Base-by-base conservation (phyloP, 108 stramenopile species). In the Pseudonitzschia multistriata region DNA sequence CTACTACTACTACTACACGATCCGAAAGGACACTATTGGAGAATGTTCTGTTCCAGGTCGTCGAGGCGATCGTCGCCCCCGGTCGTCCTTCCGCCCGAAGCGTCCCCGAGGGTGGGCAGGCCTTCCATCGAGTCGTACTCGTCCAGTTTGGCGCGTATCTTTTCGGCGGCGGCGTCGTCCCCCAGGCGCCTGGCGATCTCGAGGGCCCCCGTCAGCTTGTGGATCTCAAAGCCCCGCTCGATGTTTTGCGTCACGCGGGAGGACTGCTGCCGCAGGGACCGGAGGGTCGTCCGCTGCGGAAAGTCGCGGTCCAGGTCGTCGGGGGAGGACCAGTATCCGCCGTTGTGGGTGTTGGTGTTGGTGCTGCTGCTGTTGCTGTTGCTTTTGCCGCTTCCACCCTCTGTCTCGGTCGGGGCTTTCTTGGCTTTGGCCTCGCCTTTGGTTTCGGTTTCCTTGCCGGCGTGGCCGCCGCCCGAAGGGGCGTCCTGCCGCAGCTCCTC, bases 141-240 rank as follows among this genome's bases (percentile, higher is more conserved):
- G 54, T 83, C 77, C 48, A 83, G 65, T 35, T 62, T 60, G 28
- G 60, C 71, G 15, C 72, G 83, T 71, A 83, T 83, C 36, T 71
- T 76, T 5, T 35, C 68, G 15, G 49, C 77, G n/a, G 84, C 84
- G 21, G 30, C 55, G 0, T 30, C 15, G 71, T 85, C 84, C 0
- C 78, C 78, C 68, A 70, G 48, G 59, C 75, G 40, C 53, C 56
- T 52, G 24, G 84, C 84, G 49, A 85, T 79, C 34, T 61, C 37
- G 45, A 81, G 70, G 37, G 84, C 80, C 14, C 78, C 79, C 30
- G 62, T 61, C 53, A 85, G 68, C 71, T 82, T 74, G 57, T 82
- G 67, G 27, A 81, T 76, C 60, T 81, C 74, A 67, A 85, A 85
- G 10, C 78, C 71, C 28, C 40, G 64, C 70, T 76, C 80, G 42